Percentiles rank a stretch among this genome's conserved stretches.
Conservation (phyloP, 805 yeast genomes). For the Cyberlindnera sargentensis region DNA sequence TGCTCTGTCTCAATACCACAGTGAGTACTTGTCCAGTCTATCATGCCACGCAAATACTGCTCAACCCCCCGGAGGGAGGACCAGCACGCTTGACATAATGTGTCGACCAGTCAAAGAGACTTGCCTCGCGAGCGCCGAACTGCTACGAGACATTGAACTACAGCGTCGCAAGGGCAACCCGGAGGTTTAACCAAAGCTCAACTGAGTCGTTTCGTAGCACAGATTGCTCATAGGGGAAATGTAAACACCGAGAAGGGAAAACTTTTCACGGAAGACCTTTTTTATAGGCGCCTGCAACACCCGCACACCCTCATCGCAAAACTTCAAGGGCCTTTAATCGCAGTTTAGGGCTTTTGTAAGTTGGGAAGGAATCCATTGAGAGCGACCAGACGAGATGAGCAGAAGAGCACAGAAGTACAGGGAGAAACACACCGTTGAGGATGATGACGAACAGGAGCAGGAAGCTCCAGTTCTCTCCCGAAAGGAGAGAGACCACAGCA, state of each 20-base stretch:
- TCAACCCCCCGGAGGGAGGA: slow-evolving; percentile 36
- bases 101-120: slow-evolving; percentile 25
- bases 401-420: slow-evolving; percentile 17
- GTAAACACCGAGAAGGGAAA: slow-evolving; percentile 1
- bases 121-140: slow-evolving; percentile 54
- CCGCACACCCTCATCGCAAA: slow-evolving; percentile 8
- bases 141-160: slow-evolving; percentile 32
- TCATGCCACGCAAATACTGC: slow-evolving; percentile 36
- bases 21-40: slow-evolving; percentile 36
- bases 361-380: neutral
- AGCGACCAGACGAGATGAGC: slow-evolving; percentile 9
- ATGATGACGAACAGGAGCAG: slow-evolving; percentile 4
- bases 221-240: slow-evolving; percentile 32
- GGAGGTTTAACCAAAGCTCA: slow-evolving; percentile 19
- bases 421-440: slow-evolving; percentile 6
- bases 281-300: slow-evolving; percentile 1
- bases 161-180: slow-evolving; percentile 15
- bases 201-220: slow-evolving; percentile 45
- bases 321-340: neutral
- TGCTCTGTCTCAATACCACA: slow-evolving; percentile 55
- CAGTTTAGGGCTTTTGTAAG: neutral
- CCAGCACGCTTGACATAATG: slow-evolving; percentile 16
- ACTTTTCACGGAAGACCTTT: slow-evolving; percentile 6
- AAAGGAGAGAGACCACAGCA: slow-evolving; percentile 2
- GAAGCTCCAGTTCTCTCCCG: neutral